Conservation (phyloP, 2,329 filamentous ascomycete species). For the Pseudogymnoascus sp. region DNA sequence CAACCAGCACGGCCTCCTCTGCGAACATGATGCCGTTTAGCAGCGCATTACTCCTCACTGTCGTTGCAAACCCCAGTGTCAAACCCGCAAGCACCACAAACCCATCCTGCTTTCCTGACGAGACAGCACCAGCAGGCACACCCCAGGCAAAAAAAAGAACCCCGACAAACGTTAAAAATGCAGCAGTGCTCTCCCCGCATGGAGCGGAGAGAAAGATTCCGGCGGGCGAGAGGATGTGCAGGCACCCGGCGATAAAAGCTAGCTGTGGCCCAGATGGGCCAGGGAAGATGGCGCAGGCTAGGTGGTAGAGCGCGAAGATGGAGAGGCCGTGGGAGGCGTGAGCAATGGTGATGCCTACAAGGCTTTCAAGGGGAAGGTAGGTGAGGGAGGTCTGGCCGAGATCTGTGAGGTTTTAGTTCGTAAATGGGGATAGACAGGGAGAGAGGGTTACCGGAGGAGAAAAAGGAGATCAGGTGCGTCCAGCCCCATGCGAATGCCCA, state of each 20-base stretch:
- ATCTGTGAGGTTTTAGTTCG: neutral
- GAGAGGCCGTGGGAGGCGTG: constrained; percentile 72
- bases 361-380: constrained; percentile 32
- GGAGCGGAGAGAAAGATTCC: constrained; percentile 85
- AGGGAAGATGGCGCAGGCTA: constrained; percentile 52
- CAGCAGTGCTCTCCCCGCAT: constrained; percentile 74
- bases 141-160: constrained; percentile 55
- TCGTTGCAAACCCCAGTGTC: constrained; percentile 64
- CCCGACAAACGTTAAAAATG: constrained; percentile 68
- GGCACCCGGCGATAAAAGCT: constrained; percentile 59
- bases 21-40: constrained; percentile 69
- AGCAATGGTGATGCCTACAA: constrained; percentile 60
- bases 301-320: constrained; percentile 61
- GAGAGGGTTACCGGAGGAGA: constrained; percentile 19
- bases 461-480: constrained; percentile 33
- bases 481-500: constrained; percentile 69
- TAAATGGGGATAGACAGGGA: neutral
- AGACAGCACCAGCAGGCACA: neutral
- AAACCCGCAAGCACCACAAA: constrained; percentile 56
- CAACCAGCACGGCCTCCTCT: constrained; percentile 48
- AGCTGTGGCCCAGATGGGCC: constrained; percentile 35
- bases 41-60: constrained; percentile 79
- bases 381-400: neutral
- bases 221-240: constrained; percentile 81
- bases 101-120: constrained; percentile 33